Percentiles rank a stretch among this genome's conserved stretches.
phyloP scores from a whole-genome alignment of 768 basidiomycete species.

The Hypsizygus marmoreus region DNA sequence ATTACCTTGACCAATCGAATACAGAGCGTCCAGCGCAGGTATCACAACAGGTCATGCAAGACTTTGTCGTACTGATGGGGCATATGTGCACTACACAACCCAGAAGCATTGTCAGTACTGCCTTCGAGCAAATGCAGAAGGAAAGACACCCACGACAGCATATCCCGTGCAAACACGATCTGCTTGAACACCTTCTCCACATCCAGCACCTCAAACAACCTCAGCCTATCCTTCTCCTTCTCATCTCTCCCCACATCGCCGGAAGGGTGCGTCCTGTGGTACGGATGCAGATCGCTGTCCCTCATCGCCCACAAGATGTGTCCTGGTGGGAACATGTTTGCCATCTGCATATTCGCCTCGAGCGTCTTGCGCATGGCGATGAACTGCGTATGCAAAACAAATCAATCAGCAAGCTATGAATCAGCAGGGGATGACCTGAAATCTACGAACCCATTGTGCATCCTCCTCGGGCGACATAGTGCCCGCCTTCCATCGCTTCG shows the following conservation, averaged over 20 bases:
- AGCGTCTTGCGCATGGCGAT: constrained; percentile 80
- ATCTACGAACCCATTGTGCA: constrained; percentile 49
- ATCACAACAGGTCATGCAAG: constrained; percentile 67
- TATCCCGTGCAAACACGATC: constrained; percentile 79
- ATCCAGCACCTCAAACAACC: constrained; percentile 78
- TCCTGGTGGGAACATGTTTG: constrained; percentile 75
- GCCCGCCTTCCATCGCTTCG: constrained; percentile 63
- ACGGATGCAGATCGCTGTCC: constrained; percentile 66
- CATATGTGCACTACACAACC: constrained; percentile 65
- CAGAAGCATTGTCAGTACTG: constrained; percentile 2
- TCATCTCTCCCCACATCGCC: constrained; percentile 23
- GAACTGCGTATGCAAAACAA: constrained; percentile 47
- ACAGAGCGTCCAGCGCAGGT: too few species aligned
- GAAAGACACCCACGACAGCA: constrained; percentile 64
- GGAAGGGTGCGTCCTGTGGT: constrained; percentile 43
- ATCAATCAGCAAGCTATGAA: neutral
- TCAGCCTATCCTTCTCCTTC: constrained; percentile 63
- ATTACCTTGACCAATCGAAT: too few species aligned
- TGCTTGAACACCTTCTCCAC: constrained; percentile 79
- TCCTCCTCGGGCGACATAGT: constrained; percentile 54
- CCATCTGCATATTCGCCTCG: constrained; percentile 80
- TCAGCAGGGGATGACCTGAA: neutral
- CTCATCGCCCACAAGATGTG: constrained; percentile 79
- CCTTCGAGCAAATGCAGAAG: constrained; percentile 6
- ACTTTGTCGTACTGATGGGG: constrained; percentile 81